These are phyloP conservation scores for Fusarium luffae DNA, from an alignment of 2,329 filamentous ascomycete species.

Conservation along the genomic window DNA sequence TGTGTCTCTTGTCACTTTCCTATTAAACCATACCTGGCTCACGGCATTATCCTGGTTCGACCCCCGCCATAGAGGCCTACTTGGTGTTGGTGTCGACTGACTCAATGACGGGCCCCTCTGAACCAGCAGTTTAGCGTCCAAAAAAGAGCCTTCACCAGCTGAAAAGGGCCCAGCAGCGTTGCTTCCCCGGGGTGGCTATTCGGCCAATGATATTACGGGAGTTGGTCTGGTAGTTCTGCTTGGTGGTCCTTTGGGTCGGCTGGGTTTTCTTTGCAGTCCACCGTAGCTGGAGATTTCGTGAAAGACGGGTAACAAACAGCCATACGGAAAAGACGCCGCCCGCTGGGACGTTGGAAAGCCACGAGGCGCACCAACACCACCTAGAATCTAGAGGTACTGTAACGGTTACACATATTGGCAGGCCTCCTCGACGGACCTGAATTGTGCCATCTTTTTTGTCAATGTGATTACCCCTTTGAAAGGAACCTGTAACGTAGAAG, in stretches of 20 bases:
- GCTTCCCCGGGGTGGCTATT: slow-evolving; percentile 20
- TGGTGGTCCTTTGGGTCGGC: slow-evolving; percentile 16
- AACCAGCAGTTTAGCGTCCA: slow-evolving; percentile 27
- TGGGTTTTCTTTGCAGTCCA: slow-evolving; percentile 10
- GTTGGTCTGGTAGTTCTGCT: slow-evolving; percentile 20
- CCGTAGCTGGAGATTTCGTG: slow-evolving; percentile 10
- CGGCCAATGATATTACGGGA: slow-evolving; percentile 26
- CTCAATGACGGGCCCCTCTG: slow-evolving; percentile 31
- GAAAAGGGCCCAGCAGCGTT: slow-evolving; percentile 30
- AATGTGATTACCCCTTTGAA: slow-evolving; percentile 14
- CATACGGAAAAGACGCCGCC: slow-evolving; percentile 38
- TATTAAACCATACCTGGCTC: slow-evolving; percentile 14
- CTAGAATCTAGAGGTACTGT: not conserved
- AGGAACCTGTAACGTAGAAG: not conserved
- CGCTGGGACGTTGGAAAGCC: slow-evolving; percentile 25
- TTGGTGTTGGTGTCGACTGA: slow-evolving; percentile 35
- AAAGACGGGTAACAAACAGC: slow-evolving; percentile 20
- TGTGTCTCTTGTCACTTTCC: slow-evolving; percentile 11
- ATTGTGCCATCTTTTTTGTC: slow-evolving; percentile 23
- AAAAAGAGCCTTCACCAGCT: slow-evolving; percentile 33
- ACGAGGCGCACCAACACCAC: slow-evolving; percentile 13
- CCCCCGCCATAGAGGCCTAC: slow-evolving; percentile 30
- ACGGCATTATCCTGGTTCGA: slow-evolving; percentile 11
- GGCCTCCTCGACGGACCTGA: slow-evolving; percentile 20
- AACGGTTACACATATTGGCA: slow-evolving; percentile 17